phyloP scores from a whole-genome alignment of 805 yeast species.

The Peterozyma toletana region DNA sequence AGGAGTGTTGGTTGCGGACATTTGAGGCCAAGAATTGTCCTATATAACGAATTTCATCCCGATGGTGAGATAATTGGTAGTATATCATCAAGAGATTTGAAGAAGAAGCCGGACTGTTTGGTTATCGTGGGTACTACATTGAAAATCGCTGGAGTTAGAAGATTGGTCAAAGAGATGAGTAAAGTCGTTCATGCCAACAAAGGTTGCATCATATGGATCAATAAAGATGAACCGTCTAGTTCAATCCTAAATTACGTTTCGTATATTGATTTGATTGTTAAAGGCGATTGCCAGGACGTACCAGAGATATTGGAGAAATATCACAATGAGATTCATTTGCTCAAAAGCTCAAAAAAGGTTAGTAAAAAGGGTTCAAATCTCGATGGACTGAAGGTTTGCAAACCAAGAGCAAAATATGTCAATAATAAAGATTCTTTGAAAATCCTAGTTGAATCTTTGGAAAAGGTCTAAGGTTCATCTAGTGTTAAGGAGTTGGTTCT shows the following conservation, averaged over 20 bases:
- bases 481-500: too few species aligned
- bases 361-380: background rate
- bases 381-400: background rate
- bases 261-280: constrained; percentile 47
- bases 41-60: constrained; percentile 75
- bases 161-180: constrained; percentile 55
- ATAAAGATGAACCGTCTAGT: constrained; percentile 46
- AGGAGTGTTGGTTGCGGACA: constrained; percentile 57
- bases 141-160: constrained; percentile 68
- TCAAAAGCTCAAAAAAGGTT: constrained; percentile 6
- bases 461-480: too few species aligned
- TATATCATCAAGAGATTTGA: constrained; percentile 60
- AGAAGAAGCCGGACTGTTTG: constrained; percentile 65
- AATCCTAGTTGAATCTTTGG: too few species aligned
- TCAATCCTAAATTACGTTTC: constrained; percentile 42
- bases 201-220: constrained; percentile 59
- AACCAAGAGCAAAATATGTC: background rate
- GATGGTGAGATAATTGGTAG: constrained; percentile 85
- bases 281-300: constrained; percentile 60
- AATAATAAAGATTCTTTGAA: too few species aligned
- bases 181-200: constrained; percentile 46
- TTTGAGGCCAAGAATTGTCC: constrained; percentile 57
- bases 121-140: constrained; percentile 81
- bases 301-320: constrained; percentile 21
- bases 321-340: constrained; percentile 19